These are phyloP conservation scores for Penicillium freii DNA, from an alignment of 2,329 filamentous ascomycete genomes.

Conservation along the genomic window DNA sequence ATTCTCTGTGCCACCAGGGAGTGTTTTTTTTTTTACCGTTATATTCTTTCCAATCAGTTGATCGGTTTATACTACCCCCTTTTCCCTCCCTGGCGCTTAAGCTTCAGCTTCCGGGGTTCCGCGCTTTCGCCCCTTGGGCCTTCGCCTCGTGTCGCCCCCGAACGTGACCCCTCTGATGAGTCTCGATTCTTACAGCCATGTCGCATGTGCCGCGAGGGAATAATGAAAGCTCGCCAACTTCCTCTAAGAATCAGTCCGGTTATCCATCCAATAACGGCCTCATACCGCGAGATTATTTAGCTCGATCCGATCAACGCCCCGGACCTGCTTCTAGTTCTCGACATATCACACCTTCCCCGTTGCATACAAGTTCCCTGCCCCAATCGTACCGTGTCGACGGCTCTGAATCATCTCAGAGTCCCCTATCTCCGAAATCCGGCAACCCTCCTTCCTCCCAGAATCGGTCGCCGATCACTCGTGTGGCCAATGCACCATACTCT, in stretches of 20 bases:
- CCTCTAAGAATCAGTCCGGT: conserved; percentile 14
- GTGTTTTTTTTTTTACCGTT: background rate
- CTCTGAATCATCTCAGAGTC: conserved; percentile 27
- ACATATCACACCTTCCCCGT: conserved; percentile 32
- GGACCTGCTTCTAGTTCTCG: conserved; percentile 24
- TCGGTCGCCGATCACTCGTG: conserved; percentile 22
- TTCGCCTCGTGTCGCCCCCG: conserved; percentile 16
- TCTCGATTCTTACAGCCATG: conserved; percentile 31
- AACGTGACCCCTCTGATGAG: conserved; percentile 21
- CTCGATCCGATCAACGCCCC: conserved; percentile 30
- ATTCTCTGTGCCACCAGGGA: background rate
- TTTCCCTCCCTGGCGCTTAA: conserved; percentile 11
- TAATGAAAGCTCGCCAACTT: conserved; percentile 22
- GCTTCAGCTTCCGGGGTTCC: conserved; percentile 21
- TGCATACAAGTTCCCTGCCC: conserved; percentile 30
- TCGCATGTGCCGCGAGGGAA: conserved; percentile 34
- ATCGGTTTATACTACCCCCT: conserved; percentile 15
- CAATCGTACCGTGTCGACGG: conserved; percentile 22
- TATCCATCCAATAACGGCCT: conserved; percentile 27
- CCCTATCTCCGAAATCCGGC: conserved; percentile 26
- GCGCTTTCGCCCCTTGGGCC: conserved; percentile 12
- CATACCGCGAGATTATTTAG: conserved; percentile 38
- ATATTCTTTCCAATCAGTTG: conserved; percentile 7
- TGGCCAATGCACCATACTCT: conserved; percentile 34
- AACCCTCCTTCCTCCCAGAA: conserved; percentile 24